Conservation (phyloP, 257 asterid species). For the Asclepias syriaca region DNA sequence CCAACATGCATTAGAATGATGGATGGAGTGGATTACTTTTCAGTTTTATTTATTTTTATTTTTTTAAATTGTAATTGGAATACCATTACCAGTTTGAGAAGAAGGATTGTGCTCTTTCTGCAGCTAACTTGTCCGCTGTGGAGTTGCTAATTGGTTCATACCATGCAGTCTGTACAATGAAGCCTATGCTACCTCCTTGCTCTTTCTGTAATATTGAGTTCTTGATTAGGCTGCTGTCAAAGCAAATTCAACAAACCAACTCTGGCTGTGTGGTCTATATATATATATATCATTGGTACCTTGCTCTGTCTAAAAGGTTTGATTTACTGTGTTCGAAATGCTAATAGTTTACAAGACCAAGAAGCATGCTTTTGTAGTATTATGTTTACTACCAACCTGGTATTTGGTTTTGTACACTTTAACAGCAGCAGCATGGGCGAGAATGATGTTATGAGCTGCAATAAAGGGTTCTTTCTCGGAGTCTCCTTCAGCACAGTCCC, state of each 20-base stretch:
- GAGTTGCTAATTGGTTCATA: conserved; percentile 28
- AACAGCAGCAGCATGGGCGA: conserved; percentile 32
- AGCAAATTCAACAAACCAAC: neutral
- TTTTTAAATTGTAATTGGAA: too few species aligned
- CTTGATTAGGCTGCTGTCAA: neutral
- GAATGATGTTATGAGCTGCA: conserved; percentile 36
- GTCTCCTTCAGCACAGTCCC: conserved; percentile 26
- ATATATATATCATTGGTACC: too few species aligned
- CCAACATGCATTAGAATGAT: neutral
- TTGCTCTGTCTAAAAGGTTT: too few species aligned
- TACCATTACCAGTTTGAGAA: conserved; percentile 13
- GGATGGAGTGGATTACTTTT: neutral
- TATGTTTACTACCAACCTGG: conserved; percentile 22
- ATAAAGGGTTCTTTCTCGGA: conserved; percentile 32
- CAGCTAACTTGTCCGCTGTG: conserved; percentile 23
- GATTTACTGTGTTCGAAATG: too few species aligned
- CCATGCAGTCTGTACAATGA: conserved; percentile 23
- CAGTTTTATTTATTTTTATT: too few species aligned
- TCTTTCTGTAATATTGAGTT: conserved; percentile 5
- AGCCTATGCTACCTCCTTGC: conserved; percentile 25
- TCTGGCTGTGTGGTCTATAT: too few species aligned
- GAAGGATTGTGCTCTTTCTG: conserved; percentile 27
- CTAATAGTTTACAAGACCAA: neutral
- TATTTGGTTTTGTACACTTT: conserved; percentile 24
- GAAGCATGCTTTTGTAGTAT: neutral